Conservation (phyloP, 2,329 filamentous ascomycete species). For the Bimuria novae-zelandiae region DNA sequence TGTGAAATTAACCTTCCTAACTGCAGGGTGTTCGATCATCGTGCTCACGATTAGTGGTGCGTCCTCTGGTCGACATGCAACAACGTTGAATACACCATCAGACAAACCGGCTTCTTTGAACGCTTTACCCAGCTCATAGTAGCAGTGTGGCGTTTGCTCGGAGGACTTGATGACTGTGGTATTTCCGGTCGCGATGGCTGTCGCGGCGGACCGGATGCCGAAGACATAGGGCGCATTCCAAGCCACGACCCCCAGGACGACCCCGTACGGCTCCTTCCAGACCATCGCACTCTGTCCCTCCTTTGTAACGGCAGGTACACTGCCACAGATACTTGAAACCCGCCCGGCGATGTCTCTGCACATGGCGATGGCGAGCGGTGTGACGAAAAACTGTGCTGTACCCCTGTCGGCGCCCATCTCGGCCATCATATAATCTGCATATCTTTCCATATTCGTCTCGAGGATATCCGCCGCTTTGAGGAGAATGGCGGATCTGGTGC, state of each 20-base stretch:
- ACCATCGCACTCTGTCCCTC: constrained; percentile 64
- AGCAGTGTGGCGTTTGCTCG: constrained; percentile 23
- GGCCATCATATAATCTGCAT: constrained; percentile 60
- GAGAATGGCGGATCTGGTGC: constrained; percentile 68
- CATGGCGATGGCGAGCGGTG: constrained; percentile 46
- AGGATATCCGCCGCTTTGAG: constrained; percentile 68
- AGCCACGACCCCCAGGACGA: constrained; percentile 74
- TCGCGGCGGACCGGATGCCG: constrained; percentile 40
- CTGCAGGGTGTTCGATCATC: constrained; percentile 65
- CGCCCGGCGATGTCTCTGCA: constrained; percentile 53
- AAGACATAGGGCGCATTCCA: constrained; percentile 61
- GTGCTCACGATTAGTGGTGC: constrained; percentile 68
- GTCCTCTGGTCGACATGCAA: constrained; percentile 61
- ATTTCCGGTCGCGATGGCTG: constrained; percentile 63
- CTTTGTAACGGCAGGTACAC: constrained; percentile 50
- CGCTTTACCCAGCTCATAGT: constrained; percentile 17
- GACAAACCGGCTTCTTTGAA: constrained; percentile 70
- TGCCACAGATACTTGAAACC: constrained; percentile 51
- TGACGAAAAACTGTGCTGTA: constrained; percentile 41
- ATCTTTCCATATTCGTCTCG: constrained; percentile 61
- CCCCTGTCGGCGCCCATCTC: constrained; percentile 56
- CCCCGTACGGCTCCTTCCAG: constrained; percentile 74
- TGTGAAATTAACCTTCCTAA: constrained; percentile 77
- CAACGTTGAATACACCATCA: constrained; percentile 70
- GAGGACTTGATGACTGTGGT: constrained; percentile 25